phyloP scores from a whole-genome alignment of 2,329 filamentous ascomycete genomes.

The Sclerotinia nivalis region DNA sequence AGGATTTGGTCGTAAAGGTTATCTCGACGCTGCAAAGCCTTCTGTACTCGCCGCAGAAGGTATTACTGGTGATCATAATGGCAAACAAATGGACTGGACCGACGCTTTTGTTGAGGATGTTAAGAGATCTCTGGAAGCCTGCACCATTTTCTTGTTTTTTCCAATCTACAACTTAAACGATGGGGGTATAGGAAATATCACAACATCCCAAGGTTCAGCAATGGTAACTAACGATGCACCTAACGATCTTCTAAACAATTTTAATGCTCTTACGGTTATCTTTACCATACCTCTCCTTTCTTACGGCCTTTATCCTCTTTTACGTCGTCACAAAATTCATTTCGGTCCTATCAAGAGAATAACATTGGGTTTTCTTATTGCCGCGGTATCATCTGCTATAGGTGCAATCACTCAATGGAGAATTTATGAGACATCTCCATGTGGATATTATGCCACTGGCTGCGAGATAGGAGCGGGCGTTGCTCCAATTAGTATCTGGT shows the following conservation, averaged over 20 bases:
- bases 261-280: slow-evolving; percentile 74
- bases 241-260: slow-evolving; percentile 75
- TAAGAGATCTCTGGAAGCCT: slow-evolving; percentile 66
- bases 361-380: slow-evolving; percentile 66
- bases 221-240: slow-evolving; percentile 70
- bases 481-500: slow-evolving; percentile 34
- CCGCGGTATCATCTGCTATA: slow-evolving; percentile 57
- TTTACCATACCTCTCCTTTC: slow-evolving; percentile 73
- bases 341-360: slow-evolving; percentile 78
- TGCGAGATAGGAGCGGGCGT: slow-evolving; percentile 31
- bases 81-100: slow-evolving; percentile 67
- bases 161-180: slow-evolving; percentile 46
- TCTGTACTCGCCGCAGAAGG: slow-evolving; percentile 61
- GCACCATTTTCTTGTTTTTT: slow-evolving; percentile 63
- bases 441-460: slow-evolving; percentile 48
- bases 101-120: slow-evolving; percentile 81
- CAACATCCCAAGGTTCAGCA: slow-evolving; percentile 56
- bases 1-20: slow-evolving; percentile 48
- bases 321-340: slow-evolving; percentile 61
- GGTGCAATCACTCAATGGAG: slow-evolving; percentile 59
- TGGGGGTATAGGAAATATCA: slow-evolving; percentile 51
- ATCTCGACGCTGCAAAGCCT: slow-evolving; percentile 71
- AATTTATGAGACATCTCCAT: slow-evolving; percentile 63
- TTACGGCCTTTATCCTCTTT: slow-evolving; percentile 64
- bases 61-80: slow-evolving; percentile 10